Conservation (phyloP, 176 grass and related monocot genomes). For the Zizania latifolia region DNA sequence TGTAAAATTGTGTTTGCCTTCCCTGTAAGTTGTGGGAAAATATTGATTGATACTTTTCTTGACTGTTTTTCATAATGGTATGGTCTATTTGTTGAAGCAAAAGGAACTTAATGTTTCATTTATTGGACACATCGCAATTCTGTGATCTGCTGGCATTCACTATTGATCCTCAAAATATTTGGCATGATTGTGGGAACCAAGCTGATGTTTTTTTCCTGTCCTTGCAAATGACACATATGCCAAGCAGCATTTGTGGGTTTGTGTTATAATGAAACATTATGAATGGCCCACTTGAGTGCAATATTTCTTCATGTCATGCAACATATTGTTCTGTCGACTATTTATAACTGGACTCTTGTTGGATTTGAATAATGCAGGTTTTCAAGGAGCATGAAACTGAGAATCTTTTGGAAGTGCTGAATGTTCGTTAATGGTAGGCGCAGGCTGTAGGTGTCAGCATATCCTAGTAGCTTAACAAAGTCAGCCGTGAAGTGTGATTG, state of each 20-base stretch:
- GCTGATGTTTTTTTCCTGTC: not conserved
- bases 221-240: not conserved
- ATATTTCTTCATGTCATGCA: not conserved
- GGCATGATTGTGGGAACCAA: no score
- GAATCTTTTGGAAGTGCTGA: slow-evolving; percentile 46
- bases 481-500: slow-evolving; percentile 25
- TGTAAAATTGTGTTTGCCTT: no score
- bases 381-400: slow-evolving; percentile 54
- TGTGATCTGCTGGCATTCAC: not conserved
- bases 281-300: not conserved
- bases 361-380: slow-evolving; percentile 39
- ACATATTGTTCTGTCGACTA: not conserved
- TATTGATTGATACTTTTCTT: no score
- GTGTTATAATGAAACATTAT: not conserved
- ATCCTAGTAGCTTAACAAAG: slow-evolving; percentile 47
- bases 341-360: not conserved
- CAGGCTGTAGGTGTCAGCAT: slow-evolving; percentile 36
- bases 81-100: no score
- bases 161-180: not conserved
- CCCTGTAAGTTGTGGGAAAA: no score
- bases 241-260: not conserved
- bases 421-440: slow-evolving; percentile 45
- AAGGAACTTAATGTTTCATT: not conserved
- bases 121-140: not conserved
- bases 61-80: no score